These are phyloP conservation scores for Pseudonitzschia delicatissima DNA, from an alignment of 108 stramenopile genomes.

Conservation along the genomic window DNA sequence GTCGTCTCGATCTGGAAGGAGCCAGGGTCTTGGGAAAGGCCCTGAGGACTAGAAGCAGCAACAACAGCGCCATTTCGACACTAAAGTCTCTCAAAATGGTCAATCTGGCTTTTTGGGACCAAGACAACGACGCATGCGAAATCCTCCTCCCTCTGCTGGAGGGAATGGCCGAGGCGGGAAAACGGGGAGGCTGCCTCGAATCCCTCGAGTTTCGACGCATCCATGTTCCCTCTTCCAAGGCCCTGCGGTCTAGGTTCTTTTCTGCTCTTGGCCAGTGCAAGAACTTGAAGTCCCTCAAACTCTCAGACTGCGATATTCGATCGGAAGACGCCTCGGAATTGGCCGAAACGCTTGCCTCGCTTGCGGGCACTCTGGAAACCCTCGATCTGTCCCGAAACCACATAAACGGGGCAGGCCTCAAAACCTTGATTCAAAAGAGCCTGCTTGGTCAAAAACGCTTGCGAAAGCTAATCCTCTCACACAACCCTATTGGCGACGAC, in stretches of 20 bases:
- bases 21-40: not conserved
- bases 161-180: not conserved
- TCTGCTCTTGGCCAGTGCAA: conserved; percentile 2
- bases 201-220: not conserved
- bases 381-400: conserved; percentile 21
- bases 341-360: not conserved
- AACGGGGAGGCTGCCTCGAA: not conserved
- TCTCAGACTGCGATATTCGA: conserved; percentile 22
- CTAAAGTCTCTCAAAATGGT: not conserved
- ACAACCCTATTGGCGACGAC: conserved; percentile 38
- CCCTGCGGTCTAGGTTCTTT: not conserved
- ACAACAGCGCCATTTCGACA: not conserved
- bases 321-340: not conserved
- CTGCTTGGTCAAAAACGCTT: conserved; percentile 7
- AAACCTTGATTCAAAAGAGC: not conserved
- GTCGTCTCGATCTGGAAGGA: not conserved
- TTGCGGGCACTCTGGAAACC: not conserved
- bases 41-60: not conserved
- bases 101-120: not conserved
- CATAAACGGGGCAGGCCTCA: conserved; percentile 10
- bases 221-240: not conserved
- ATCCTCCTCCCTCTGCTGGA: not conserved
- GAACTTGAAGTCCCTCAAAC: conserved; percentile 16
- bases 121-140: not conserved
- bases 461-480: conserved; percentile 15